Conservation (phyloP, 78 protist genomes). For the Trichosphaerium sp. region DNA sequence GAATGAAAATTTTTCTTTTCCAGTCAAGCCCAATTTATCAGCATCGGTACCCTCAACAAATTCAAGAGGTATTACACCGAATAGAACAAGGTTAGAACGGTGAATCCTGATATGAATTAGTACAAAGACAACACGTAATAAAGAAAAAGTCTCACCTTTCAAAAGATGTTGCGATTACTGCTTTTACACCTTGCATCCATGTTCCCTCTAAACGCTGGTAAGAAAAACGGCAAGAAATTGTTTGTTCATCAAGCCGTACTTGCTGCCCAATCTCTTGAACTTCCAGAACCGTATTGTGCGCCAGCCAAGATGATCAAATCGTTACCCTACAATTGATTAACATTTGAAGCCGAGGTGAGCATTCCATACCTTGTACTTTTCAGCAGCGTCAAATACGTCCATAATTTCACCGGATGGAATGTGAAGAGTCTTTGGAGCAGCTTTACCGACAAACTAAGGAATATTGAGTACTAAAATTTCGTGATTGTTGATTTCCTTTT, state of each 20-base stretch:
- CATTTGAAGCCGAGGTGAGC: too few species aligned
- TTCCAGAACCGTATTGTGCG: constrained; percentile 70
- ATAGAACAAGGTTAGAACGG: constrained; percentile 63
- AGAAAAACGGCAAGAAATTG: too few species aligned
- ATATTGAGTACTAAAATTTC: too few species aligned
- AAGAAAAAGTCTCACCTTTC: constrained; percentile 18
- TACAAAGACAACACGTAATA: not conserved
- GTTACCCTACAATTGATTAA: constrained; percentile 16
- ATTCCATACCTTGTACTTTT: constrained; percentile 35
- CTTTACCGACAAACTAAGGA: constrained; percentile 31
- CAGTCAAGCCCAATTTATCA: constrained; percentile 54
- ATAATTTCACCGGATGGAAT: constrained; percentile 56
- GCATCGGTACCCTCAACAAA: constrained; percentile 64
- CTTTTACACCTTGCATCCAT: constrained; percentile 62
- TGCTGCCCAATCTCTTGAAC: constrained; percentile 86
- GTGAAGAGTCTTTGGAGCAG: constrained; percentile 65
- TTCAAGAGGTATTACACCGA: constrained; percentile 78
- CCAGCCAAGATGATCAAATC: constrained; percentile 68
- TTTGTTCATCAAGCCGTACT: too few species aligned
- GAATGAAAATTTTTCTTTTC: constrained; percentile 53
- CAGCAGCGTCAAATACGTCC: constrained; percentile 64
- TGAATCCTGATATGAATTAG: constrained; percentile 31
- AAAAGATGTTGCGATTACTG: constrained; percentile 68
- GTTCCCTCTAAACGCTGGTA: too few species aligned
- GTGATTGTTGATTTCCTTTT: not conserved